A percentile compares a stretch with the other conserved stretches of the same genome.
These are phyloP conservation scores for Neoascochyta sp. DNA, from an alignment of 2,329 filamentous ascomycete genomes.

Conservation along the genomic window DNA sequence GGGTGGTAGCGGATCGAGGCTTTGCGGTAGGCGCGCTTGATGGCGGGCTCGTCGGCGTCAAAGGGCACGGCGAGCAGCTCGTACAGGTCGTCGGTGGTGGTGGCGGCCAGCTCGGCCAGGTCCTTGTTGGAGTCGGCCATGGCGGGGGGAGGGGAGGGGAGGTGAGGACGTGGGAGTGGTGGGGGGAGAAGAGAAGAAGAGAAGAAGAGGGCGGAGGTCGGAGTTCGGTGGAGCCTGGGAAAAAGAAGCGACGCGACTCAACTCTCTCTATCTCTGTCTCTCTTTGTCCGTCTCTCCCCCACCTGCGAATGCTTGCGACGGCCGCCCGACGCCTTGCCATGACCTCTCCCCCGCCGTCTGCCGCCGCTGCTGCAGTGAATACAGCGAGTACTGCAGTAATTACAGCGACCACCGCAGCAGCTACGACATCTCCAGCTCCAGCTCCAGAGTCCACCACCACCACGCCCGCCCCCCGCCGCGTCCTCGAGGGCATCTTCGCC, in stretches of 20 bases:
- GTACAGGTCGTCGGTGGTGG: conserved; percentile 64
- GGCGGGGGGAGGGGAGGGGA: conserved; percentile 2
- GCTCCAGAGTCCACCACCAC: too few relatives aligned
- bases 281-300: too few relatives aligned
- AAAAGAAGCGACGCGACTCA: too few relatives aligned
- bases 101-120: conserved; percentile 43
- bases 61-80: conserved; percentile 66
- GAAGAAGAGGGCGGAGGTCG: neutral
- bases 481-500: conserved; percentile 63
- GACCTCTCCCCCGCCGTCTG: conserved; percentile 9
- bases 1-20: conserved; percentile 88
- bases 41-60: conserved; percentile 64
- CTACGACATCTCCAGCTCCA: too few relatives aligned
- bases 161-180: neutral
- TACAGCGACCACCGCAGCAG: too few relatives aligned
- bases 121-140: conserved; percentile 42
- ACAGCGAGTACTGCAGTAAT: too few relatives aligned
- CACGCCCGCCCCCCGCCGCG: too few relatives aligned
- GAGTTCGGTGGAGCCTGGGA: too few relatives aligned
- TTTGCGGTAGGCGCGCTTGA: conserved; percentile 79
- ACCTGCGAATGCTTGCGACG: too few relatives aligned
- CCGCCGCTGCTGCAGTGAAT: too few relatives aligned
- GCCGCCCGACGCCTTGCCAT: conserved; percentile 15
- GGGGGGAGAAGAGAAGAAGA: neutral
- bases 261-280: too few relatives aligned